These are phyloP conservation scores for Priceomyces melissophilus DNA, from an alignment of 805 yeast species.

Conservation along the genomic window DNA sequence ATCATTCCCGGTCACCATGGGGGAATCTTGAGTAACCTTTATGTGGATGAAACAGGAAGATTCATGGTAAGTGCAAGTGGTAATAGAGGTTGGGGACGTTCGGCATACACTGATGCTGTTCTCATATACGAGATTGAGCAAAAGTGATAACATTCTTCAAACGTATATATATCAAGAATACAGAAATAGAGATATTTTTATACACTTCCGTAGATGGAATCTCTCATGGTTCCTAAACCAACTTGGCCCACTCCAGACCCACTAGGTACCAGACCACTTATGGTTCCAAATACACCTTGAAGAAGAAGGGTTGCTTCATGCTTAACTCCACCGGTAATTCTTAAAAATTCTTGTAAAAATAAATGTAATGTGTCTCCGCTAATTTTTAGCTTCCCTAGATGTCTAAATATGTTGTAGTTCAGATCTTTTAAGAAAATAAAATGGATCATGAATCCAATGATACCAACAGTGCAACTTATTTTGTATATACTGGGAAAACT, in stretches of 20 bases:
- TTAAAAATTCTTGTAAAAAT: constrained; percentile 6
- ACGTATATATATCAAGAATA: neutral
- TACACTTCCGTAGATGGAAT: constrained; percentile 21
- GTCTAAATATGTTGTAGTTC: constrained; percentile 8
- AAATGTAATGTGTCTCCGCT: constrained; percentile 8
- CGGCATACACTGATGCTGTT: constrained; percentile 73
- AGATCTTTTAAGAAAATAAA: constrained; percentile 22
- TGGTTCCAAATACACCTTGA: constrained; percentile 9
- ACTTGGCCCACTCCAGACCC: constrained; percentile 24
- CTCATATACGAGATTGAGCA: constrained; percentile 72
- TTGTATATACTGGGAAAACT: constrained; percentile 18
- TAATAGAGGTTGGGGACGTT: constrained; percentile 89
- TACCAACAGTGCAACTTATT: constrained; percentile 36
- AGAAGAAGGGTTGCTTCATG: constrained; percentile 10
- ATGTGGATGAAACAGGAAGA: constrained; percentile 82
- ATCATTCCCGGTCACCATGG: constrained; percentile 98
- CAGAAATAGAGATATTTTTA: constrained; percentile 17
- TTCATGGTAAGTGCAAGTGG: constrained; percentile 92
- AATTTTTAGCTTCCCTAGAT: constrained; percentile 5
- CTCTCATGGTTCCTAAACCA: constrained; percentile 33
- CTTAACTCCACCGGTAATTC: constrained; percentile 7
- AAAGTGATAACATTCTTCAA: no score
- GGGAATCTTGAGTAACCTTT: constrained; percentile 72
- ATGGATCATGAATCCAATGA: constrained; percentile 37
- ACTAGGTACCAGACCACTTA: constrained; percentile 13